Percentiles rank a stretch among this genome's conserved stretches.
phyloP scores from a whole-genome alignment of 306 rosid genomes.

The Glycine latifolia region DNA sequence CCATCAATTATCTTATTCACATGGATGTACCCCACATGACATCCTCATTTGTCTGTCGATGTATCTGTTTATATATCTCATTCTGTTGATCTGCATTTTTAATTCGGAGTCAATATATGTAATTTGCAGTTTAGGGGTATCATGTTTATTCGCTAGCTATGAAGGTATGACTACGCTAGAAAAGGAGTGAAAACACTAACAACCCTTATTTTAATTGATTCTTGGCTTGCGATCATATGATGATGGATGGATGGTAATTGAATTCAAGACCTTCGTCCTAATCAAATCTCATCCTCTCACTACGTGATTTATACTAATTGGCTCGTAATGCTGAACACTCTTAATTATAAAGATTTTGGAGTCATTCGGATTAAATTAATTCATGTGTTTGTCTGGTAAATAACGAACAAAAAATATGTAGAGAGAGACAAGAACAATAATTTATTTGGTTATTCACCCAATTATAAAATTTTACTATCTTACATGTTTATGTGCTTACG shows the following conservation, averaged over 20 bases:
- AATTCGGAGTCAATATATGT: slow-evolving; percentile 22
- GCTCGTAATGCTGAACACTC: not conserved
- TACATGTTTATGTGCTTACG: not conserved
- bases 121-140: not conserved
- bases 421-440: not conserved
- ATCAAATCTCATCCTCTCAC: not conserved
- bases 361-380: slow-evolving; percentile 7
- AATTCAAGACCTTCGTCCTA: slow-evolving; percentile 18
- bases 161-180: not conserved
- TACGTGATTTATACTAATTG: slow-evolving; percentile 4
- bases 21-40: slow-evolving; percentile 55
- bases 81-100: not conserved
- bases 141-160: not conserved
- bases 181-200: slow-evolving; percentile 7
- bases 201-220: not conserved
- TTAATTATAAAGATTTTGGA: not conserved
- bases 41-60: slow-evolving; percentile 38
- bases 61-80: not conserved
- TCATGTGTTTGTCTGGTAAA: slow-evolving; percentile 4
- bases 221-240: not conserved
- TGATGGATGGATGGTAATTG: not conserved
- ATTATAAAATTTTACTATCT: slow-evolving; percentile 14
- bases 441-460: slow-evolving; percentile 6
- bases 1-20: slow-evolving; percentile 41
- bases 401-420: not conserved